Evolutionary conservation across 2,329 filamentous ascomycete species (phyloP).

Genomic region (Penicillium sp.): DNA sequence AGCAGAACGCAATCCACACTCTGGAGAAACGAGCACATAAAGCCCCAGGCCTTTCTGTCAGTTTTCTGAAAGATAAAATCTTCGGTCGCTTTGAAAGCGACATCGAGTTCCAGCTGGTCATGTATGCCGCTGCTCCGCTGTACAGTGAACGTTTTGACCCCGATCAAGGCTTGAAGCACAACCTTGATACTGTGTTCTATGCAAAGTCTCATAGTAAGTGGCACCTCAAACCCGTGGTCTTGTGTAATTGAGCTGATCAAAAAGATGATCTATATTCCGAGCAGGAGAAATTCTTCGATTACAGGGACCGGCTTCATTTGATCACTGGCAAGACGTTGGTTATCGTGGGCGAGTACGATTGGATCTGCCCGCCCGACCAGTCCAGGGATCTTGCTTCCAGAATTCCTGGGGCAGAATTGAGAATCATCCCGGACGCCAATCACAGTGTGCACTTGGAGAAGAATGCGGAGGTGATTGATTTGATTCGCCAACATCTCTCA

Average conservation of each 20-base stretch:
- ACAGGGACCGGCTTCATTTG: conserved; percentile 29
- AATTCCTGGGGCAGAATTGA: not conserved
- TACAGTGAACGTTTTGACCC: conserved; percentile 41
- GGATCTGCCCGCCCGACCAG: conserved; percentile 41
- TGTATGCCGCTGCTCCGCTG: conserved; percentile 41
- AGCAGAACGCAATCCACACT: not conserved
- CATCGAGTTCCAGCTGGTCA: conserved; percentile 41
- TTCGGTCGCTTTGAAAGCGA: conserved; percentile 42
- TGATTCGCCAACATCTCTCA: conserved; percentile 1
- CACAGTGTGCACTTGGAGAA: conserved; percentile 5
- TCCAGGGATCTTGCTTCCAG: conserved; percentile 1
- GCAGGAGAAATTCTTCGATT: conserved; percentile 13
- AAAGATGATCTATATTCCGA: not conserved
- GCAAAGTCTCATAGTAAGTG: conserved; percentile 27
- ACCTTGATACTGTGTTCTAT: conserved; percentile 35
- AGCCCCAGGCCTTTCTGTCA: conserved; percentile 39
- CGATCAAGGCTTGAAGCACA: conserved; percentile 32
- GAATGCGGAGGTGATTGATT: not conserved
- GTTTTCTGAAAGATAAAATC: conserved; percentile 43
- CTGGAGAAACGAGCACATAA: conserved; percentile 28
- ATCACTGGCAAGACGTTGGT: conserved; percentile 41
- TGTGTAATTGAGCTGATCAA: not conserved
- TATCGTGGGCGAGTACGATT: conserved; percentile 42
- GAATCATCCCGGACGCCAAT: not conserved
- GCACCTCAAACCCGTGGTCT: too few relatives aligned